Evolutionary conservation across 1,139 yeast genomes (phyloP), one percentile per base, ranked within the genome.

Genomic region (Geotrichum carabidarum): DNA sequence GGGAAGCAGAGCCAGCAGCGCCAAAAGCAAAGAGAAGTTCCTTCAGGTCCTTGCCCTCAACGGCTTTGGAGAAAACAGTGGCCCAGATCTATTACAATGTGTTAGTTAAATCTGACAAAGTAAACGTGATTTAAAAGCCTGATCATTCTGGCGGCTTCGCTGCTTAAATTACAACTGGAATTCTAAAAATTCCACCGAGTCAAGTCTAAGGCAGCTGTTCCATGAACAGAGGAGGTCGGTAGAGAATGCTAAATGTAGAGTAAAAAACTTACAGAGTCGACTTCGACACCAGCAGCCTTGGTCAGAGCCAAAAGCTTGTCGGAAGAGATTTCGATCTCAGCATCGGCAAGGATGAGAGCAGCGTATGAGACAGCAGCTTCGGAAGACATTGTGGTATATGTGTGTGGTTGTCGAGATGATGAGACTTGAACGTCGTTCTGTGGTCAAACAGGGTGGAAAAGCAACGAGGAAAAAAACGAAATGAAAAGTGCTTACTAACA

Each of bases 31-130:
- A 81, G 74, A 88, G 81, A 74, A 89, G 80, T 72, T 87, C 91
- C 84, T 91, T 91, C 75, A 93, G 79, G 83, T 91, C 83, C 82
- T 88, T 87, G 76, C 97, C 97, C 78, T 86, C 95, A 72, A 93
- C 83, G 74, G 98, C 98, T 82, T 88, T 86, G 72, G 98, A 94
- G 81, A 80, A 93, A 71, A 87, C 83, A 71, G 88, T 90, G 73
- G 96, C 88, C 97, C 98, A 91, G 80, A 88, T 81, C 78, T 77
- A 64, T 62, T 34, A 12, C 12, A 52, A 44, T 27, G 15, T 37
- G 50, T 47, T 47, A 47, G 50, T 37, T 12, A 12, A 7, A 5
- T 12, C 12, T 42, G 12, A 22, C 5, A 22, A 22, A 22, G 27
- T 22, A 22, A 6, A 9, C 32, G 4, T 42, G 34, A 11, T 15